Percentiles rank a stretch among this genome's conserved stretches.
These are phyloP conservation scores for Candida frijolesensis DNA, from an alignment of 1,139 yeast species.

Conservation along the genomic window DNA sequence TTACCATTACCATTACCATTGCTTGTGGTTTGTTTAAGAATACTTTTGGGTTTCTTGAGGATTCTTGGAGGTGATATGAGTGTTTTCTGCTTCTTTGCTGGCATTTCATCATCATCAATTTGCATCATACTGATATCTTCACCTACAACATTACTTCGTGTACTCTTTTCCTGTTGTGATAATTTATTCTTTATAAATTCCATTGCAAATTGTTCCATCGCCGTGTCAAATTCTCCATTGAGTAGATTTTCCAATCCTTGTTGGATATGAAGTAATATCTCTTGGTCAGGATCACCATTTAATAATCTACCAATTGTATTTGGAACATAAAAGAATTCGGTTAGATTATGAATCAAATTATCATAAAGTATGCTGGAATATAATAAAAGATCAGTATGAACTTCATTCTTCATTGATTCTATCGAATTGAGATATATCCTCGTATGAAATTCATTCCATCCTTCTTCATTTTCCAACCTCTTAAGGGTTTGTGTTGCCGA, in stretches of 20 bases:
- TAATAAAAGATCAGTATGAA: slow-evolving; percentile 56
- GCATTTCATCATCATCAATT: slow-evolving; percentile 8
- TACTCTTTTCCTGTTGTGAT: background rate
- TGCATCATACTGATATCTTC: slow-evolving; percentile 6
- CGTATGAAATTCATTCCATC: slow-evolving; percentile 54
- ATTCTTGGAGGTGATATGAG: slow-evolving; percentile 7
- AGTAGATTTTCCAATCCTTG: slow-evolving; percentile 29
- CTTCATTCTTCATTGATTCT: slow-evolving; percentile 42
- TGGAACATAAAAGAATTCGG: slow-evolving; percentile 23
- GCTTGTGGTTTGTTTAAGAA: slow-evolving; percentile 25
- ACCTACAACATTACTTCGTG: background rate
- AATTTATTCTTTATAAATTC: slow-evolving; percentile 31
- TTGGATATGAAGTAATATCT: slow-evolving; percentile 14
- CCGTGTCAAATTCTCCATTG: slow-evolving; percentile 42
- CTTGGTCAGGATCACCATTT: slow-evolving; percentile 1
- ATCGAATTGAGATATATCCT: slow-evolving; percentile 42
- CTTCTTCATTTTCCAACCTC: slow-evolving; percentile 51
- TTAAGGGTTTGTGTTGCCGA: slow-evolving; percentile 45
- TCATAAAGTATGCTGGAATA: slow-evolving; percentile 55
- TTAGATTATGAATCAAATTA: slow-evolving; percentile 34
- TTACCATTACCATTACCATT: slow-evolving; percentile 4
- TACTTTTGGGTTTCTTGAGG: slow-evolving; percentile 28
- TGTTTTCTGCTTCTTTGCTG: slow-evolving; percentile 11
- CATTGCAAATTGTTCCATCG: slow-evolving; percentile 33
- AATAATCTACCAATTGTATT: slow-evolving; percentile 7